These are phyloP conservation scores for Backusella tuberculispora DNA, from an alignment of 192 early-diverging fungal genomes.

Conservation along the genomic window DNA sequence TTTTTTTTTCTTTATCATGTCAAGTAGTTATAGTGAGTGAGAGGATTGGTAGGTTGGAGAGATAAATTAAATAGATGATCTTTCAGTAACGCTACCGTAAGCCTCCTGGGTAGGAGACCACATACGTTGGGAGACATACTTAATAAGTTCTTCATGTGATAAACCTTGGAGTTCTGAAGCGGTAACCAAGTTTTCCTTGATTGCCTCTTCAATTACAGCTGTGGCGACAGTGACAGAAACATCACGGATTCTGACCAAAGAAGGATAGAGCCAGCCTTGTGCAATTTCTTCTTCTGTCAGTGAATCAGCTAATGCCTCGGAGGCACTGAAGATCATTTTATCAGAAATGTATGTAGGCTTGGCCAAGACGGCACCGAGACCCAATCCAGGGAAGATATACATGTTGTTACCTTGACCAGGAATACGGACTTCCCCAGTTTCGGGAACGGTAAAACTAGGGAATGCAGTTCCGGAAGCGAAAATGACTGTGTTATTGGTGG, in stretches of 20 bases:
- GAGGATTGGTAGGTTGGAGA: no score
- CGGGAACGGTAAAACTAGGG: slow-evolving; percentile 76
- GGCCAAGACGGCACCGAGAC: slow-evolving; percentile 84
- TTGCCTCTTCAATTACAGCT: slow-evolving; percentile 66
- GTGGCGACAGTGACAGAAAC: slow-evolving; percentile 81
- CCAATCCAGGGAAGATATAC: slow-evolving; percentile 97
- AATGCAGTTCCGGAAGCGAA: slow-evolving; percentile 98
- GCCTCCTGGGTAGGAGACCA: slow-evolving; percentile 13
- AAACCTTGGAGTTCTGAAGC: neutral
- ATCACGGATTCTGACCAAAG: slow-evolving; percentile 85
- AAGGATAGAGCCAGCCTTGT: slow-evolving; percentile 83
- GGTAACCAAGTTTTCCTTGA: slow-evolving; percentile 30
- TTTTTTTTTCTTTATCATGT: no score
- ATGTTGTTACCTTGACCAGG: slow-evolving; percentile 96
- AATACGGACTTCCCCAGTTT: slow-evolving; percentile 57
- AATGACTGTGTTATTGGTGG: slow-evolving; percentile 86
- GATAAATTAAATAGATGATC: neutral
- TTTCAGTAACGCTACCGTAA: neutral
- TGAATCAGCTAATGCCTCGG: slow-evolving; percentile 78
- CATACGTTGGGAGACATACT: slow-evolving; percentile 16
- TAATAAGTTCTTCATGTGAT: slow-evolving; percentile 19
- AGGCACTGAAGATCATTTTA: slow-evolving; percentile 79
- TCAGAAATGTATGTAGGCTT: slow-evolving; percentile 76
- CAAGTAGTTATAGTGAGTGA: no score
- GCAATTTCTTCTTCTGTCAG: slow-evolving; percentile 73